Evolutionary conservation across 176 grass and related monocot genomes (phyloP).

Genomic region (Otatea glauca): DNA sequence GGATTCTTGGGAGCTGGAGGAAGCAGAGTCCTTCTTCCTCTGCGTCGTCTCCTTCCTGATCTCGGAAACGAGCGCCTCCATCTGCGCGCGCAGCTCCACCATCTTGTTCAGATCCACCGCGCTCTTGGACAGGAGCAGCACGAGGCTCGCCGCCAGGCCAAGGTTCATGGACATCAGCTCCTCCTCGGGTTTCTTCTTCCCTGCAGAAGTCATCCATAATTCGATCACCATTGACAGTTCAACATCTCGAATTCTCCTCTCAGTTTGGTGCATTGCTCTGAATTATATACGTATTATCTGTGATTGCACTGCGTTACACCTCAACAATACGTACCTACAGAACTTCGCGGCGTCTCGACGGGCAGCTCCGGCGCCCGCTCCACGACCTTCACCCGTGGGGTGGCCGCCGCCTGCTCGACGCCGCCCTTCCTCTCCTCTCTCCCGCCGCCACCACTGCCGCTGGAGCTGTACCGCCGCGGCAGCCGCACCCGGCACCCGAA

Average conservation of each 20-base stretch:
- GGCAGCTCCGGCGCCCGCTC: constrained; percentile 37
- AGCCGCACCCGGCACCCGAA: constrained; percentile 63
- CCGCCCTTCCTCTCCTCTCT: constrained; percentile 47
- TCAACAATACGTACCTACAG: constrained; percentile 5
- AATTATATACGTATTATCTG: neutral
- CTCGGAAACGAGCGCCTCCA: constrained; percentile 74
- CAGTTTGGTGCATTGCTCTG: neutral
- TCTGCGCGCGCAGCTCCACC: constrained; percentile 73
- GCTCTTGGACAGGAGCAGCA: constrained; percentile 77
- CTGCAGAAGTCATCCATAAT: constrained; percentile 37
- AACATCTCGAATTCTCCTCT: no score
- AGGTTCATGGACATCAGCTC: constrained; percentile 71
- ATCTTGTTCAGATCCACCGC: constrained; percentile 87
- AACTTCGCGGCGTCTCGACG: constrained; percentile 55
- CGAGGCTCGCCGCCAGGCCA: constrained; percentile 71
- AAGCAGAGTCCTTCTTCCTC: constrained; percentile 11
- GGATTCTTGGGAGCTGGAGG: constrained; percentile 39
- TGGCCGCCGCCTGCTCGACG: neutral
- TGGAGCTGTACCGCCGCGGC: constrained; percentile 37
- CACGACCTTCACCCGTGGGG: constrained; percentile 46
- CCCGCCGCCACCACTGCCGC: neutral
- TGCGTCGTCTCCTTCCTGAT: constrained; percentile 53
- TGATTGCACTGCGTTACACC: neutral
- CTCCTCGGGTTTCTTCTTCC: constrained; percentile 77
- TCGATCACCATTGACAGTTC: neutral